Base-by-base conservation (phyloP, 495 filamentous ascomycete species). In the Margaritispora aquatica region DNA sequence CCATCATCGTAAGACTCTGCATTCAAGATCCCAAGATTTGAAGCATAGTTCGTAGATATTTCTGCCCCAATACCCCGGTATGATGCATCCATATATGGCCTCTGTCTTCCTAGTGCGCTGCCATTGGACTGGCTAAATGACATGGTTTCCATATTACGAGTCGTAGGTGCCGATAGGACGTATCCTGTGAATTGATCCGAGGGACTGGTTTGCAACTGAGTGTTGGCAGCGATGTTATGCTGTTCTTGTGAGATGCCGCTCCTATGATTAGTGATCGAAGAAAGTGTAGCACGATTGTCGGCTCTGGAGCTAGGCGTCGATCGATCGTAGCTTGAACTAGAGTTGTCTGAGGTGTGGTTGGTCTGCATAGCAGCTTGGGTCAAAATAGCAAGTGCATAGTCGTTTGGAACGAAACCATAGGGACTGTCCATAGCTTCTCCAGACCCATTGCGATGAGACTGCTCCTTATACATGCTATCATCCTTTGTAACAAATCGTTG, bases 1-100 rank as follows among this genome's bases (percentile, higher is more conserved):
- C 67, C 68, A 15, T 71, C 69, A 41, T 76, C 69, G 59, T 80
- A 80, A 29, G 71, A 63, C 63, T 82, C 78, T 38, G 74, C 75
- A 62, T 70, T 77, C 57, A 81, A 71, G 46, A 80, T 78, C 9
- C 76, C 60, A 24, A 79, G 66, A 49, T 75, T 62, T n/a, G 56
- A 59, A 11, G 55, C 56, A 21, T 59, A 59, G 47, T 58, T 61
- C 17, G n/a, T 15, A 22, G 53, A 52, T 51, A 63, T 58, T 23
- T 61, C 49, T 8, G 50, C 20, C 17, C 58, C 58, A 49, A 67
- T 59, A 0, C 55, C 58, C 0, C 21, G 51, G 31, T 51, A 66
- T 10, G 23, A 20, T 0, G 26, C 17, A 23, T 52, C 26, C 50
- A 63, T 53, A 38, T 63, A 66, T 2, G 60, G 41, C 23, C 44